These are phyloP conservation scores for Cucurbita pepo DNA, from an alignment of 306 rosid genomes.

Conservation along the genomic window DNA sequence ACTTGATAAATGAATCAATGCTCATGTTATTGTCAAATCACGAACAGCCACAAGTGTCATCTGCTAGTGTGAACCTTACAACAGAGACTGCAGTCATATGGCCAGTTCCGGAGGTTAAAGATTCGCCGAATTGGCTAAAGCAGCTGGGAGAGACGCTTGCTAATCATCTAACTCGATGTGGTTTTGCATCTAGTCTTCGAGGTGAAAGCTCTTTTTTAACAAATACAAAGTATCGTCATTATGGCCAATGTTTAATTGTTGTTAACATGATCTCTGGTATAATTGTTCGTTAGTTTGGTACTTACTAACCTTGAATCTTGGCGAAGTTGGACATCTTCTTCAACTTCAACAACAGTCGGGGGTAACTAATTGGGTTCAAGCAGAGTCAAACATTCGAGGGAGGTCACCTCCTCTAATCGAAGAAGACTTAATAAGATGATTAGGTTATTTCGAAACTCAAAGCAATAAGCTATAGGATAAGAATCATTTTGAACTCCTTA, in stretches of 20 bases:
- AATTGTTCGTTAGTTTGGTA: neutral
- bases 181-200: constrained; percentile 55
- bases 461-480: neutral
- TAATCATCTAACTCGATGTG: constrained; percentile 63
- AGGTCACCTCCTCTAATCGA: neutral
- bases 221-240: neutral
- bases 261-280: neutral
- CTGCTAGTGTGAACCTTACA: constrained; percentile 70
- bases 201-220: constrained; percentile 29
- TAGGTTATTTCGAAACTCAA: neutral
- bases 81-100: constrained; percentile 65
- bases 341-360: neutral
- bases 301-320: too few species aligned
- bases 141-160: constrained; percentile 77
- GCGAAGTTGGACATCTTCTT: neutral
- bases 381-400: neutral
- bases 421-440: neutral
- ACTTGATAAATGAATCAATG: constrained; percentile 8
- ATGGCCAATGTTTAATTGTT: neutral
- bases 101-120: constrained; percentile 46
- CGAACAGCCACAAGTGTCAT: constrained; percentile 66
- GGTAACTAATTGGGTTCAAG: neutral
- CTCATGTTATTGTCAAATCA: constrained; percentile 8
- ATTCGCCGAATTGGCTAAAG: constrained; percentile 33
- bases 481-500: neutral